phyloP scores from a whole-genome alignment of 2,329 filamentous ascomycete genomes.

The Didymosphaeria variabile region DNA sequence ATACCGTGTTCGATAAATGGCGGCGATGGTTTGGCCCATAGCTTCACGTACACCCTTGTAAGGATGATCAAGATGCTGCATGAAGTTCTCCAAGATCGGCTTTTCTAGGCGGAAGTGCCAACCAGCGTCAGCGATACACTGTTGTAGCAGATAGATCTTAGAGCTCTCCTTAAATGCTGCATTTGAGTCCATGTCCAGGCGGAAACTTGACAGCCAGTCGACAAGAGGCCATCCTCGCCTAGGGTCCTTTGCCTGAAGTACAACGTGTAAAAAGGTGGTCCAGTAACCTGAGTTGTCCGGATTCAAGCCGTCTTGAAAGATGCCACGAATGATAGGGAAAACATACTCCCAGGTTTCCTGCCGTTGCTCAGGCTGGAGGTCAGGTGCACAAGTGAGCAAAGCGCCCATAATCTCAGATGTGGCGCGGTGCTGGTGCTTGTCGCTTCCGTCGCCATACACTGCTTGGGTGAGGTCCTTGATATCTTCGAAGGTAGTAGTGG shows the following conservation, averaged over 20 bases:
- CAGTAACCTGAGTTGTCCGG: conserved; percentile 96
- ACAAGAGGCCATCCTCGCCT: conserved; percentile 86
- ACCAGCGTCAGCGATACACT: conserved; percentile 84
- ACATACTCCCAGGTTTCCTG: conserved; percentile 86
- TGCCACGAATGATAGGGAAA: conserved; percentile 83
- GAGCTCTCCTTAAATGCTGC: conserved; percentile 99
- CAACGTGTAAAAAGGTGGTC: conserved; percentile 90
- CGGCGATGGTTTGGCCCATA: conserved; percentile 87
- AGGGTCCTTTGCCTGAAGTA: conserved; percentile 88
- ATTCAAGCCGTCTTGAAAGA: conserved; percentile 91
- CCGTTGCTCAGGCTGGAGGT: conserved; percentile 77
- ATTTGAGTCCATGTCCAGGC: conserved; percentile 92
- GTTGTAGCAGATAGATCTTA: conserved; percentile 90
- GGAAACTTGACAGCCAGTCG: conserved; percentile 82
- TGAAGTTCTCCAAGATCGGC: conserved; percentile 87
- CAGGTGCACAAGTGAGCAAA: conserved; percentile 80
- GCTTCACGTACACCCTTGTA: conserved; percentile 97
- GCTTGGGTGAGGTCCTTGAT: conserved; percentile 80
- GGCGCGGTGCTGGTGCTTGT: conserved; percentile 97
- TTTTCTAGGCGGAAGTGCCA: conserved; percentile 96
- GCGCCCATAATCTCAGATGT: conserved; percentile 93
- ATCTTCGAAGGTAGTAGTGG: conserved; percentile 82
- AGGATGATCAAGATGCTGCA: conserved; percentile 91
- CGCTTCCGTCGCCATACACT: conserved; percentile 89
- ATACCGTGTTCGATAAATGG: conserved; percentile 89